Base-by-base conservation (phyloP, 1,139 yeast species). In the Geotrichum restrictum region DNA sequence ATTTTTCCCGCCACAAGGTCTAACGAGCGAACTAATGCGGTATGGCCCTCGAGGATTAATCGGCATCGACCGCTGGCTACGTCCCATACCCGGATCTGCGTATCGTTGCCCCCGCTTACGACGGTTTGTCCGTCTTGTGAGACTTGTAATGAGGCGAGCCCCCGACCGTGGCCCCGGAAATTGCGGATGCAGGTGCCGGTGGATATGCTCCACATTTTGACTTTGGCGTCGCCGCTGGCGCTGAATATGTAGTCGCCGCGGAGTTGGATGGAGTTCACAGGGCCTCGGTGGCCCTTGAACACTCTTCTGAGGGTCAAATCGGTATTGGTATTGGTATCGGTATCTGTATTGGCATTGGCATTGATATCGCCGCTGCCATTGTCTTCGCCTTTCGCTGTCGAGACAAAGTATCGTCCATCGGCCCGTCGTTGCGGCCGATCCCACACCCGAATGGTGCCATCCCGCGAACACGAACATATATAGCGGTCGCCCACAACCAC, bases 71-170 rank as follows among this genome's bases (percentile, higher is more conserved):
- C 69, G 3, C 65, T 58, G 11, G 56, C 56, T 13, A 61, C 47
- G 40, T 66, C 64, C 74, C 74, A 70, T 3, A 70, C 57, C 3
- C 70, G 54, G 22, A 70, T 64, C 4, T 62, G 59, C 41, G 66
- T 61, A 56, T 70, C 74, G 51, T 68, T 70, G n/a, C 70, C 66
- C 2, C 74, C 74, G 24, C 69, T 62, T 19, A 67, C 63, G 10
- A 69, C 53, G 5, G 55, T 52, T 4, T 41, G 53, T 32, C 61
- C 60, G 42, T 62, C 62, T 4, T 54, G 54, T 18, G 66, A 61
- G 3, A 67, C 57, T 37, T 61, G 63, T 2, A 70, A 64, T 48
- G 73, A 69, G 1, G 74, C 74, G 3, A 70, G 60, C 3, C 73
- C 72, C 3, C 72, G 62, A 1, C 62, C 53, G 51, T 70, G 74